Percentiles rank a stretch among this genome's conserved stretches.
Evolutionary conservation across 345 rosid species (phyloP).

Genomic region (Salix purpurea): DNA sequence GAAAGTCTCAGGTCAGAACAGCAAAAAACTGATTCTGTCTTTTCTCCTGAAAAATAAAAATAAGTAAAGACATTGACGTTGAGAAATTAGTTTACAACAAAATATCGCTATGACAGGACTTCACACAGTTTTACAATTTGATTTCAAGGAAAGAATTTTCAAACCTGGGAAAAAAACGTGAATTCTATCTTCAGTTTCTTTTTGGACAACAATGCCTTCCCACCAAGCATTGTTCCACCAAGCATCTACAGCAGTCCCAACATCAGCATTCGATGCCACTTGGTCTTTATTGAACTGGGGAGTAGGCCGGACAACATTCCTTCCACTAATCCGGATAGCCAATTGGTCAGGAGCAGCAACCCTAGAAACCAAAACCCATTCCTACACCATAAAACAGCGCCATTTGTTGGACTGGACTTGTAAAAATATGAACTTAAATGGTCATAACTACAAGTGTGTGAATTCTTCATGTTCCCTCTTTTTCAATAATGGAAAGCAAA

Average conservation of each 20-base stretch:
- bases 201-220: slow-evolving; percentile 68
- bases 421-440: not conserved
- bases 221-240: slow-evolving; percentile 89
- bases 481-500: not conserved
- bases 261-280: slow-evolving; percentile 21
- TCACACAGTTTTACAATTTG: not conserved
- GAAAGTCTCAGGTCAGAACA: slow-evolving; percentile 49
- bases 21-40: slow-evolving; percentile 42
- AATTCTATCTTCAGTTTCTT: slow-evolving; percentile 47
- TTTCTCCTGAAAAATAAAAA: slow-evolving; percentile 50
- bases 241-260: slow-evolving; percentile 73
- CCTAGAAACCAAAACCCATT: slow-evolving; percentile 62
- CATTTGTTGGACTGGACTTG: not conserved
- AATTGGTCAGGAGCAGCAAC: slow-evolving; percentile 50
- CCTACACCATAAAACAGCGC: slow-evolving; percentile 36
- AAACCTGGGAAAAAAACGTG: slow-evolving; percentile 70
- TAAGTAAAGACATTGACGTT: not conserved
- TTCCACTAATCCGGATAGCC: slow-evolving; percentile 48
- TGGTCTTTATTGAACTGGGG: slow-evolving; percentile 15
- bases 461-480: not conserved
- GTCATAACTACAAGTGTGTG: not conserved
- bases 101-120: not conserved
- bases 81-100: not conserved
- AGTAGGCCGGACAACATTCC: slow-evolving; percentile 52
- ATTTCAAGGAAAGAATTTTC: slow-evolving; percentile 14